Evolutionary conservation across 2,329 filamentous ascomycete species (phyloP).

Genomic region (Xylariaceae sp.): DNA sequence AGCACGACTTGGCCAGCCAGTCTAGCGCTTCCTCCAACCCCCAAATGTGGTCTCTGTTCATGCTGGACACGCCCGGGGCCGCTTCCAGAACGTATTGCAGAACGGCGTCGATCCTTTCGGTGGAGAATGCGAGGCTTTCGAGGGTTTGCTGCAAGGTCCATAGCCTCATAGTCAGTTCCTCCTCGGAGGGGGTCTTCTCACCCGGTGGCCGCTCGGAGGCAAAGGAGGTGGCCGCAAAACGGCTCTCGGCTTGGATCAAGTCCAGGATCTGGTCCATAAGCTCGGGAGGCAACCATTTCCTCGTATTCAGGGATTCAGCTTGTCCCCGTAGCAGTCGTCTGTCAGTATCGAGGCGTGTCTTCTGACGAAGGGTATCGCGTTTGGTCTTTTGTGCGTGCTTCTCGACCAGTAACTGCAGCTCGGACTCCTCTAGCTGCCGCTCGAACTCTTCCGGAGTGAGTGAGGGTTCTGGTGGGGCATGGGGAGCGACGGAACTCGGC

Average conservation of each 20-base stretch:
- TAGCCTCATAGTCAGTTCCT: conserved; percentile 72
- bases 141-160: conserved; percentile 82
- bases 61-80: conserved; percentile 55
- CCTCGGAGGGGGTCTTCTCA: conserved; percentile 61
- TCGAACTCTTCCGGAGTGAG: conserved; percentile 87
- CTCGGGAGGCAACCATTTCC: conserved; percentile 77
- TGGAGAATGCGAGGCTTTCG: conserved; percentile 62
- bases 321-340: conserved; percentile 75
- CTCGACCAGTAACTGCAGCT: conserved; percentile 82
- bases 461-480: conserved; percentile 37
- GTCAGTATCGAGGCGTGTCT: conserved; percentile 76
- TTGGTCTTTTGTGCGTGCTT: conserved; percentile 75
- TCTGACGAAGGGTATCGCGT: conserved; percentile 73
- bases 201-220: conserved; percentile 41
- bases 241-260: conserved; percentile 63
- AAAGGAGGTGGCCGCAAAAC: conserved; percentile 51
- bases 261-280: conserved; percentile 73
- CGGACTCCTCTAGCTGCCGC: conserved; percentile 81
- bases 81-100: conserved; percentile 65
- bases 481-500: background rate
- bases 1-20: conserved; percentile 79
- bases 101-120: conserved; percentile 57
- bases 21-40: conserved; percentile 84
- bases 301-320: conserved; percentile 65
- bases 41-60: conserved; percentile 67